These are phyloP conservation scores for Monilinia fructicola DNA, from an alignment of 2,329 filamentous ascomycete genomes.

Conservation along the genomic window DNA sequence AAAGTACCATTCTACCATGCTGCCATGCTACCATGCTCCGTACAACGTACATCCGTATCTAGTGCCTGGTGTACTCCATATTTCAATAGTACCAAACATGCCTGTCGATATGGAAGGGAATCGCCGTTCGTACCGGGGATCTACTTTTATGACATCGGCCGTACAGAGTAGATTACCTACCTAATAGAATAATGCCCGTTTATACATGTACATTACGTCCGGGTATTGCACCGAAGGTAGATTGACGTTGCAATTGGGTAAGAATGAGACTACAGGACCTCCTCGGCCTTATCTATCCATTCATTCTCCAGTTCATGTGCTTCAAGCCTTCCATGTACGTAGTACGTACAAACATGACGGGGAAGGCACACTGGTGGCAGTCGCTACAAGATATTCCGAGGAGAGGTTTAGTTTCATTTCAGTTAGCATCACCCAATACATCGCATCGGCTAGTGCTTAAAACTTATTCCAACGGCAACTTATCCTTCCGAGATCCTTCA, in stretches of 20 bases:
- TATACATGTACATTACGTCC: slow-evolving; percentile 9
- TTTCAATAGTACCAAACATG: not conserved
- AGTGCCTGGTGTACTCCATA: not conserved
- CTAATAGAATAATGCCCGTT: slow-evolving; percentile 5
- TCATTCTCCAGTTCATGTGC: not conserved
- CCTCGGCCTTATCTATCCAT: not conserved
- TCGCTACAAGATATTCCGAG: not conserved
- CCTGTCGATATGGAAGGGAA: not conserved
- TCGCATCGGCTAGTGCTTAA: not conserved
- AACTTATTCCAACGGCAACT: not conserved
- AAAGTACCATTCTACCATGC: not conserved
- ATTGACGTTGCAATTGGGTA: slow-evolving; percentile 18
- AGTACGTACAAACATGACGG: not conserved
- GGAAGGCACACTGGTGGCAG: too few relatives aligned
- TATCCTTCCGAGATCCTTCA: not conserved
- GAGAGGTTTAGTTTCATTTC: not conserved
- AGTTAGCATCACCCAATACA: not conserved
- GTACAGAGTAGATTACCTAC: not conserved
- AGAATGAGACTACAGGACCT: not conserved
- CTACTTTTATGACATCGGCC: slow-evolving; percentile 6
- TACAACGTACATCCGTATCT: not conserved
- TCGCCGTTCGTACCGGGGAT: slow-evolving; percentile 1
- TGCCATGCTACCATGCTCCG: too few relatives aligned
- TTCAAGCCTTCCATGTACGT: too few relatives aligned
- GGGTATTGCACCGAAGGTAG: slow-evolving; percentile 13